Conservation (phyloP, 805 yeast species). For the Maudiozyma serrabonitensis region DNA sequence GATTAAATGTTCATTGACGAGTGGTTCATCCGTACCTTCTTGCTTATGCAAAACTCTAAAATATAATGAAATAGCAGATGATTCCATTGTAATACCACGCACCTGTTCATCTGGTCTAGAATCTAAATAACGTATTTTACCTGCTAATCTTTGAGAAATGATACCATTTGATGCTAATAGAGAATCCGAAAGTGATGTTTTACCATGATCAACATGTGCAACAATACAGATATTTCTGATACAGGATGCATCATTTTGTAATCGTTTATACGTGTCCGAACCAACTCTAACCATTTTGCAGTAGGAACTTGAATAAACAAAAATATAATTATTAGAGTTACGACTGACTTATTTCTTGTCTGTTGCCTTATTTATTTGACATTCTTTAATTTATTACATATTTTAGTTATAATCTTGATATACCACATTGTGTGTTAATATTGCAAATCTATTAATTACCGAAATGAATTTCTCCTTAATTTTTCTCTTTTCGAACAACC, state of each 20-base stretch:
- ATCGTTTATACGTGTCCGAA: slow-evolving; percentile 49
- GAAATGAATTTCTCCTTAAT: too few relatives aligned
- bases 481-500: background rate
- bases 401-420: too few relatives aligned
- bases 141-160: slow-evolving; percentile 90
- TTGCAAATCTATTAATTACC: too few relatives aligned
- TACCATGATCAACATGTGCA: slow-evolving; percentile 98
- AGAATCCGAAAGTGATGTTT: slow-evolving; percentile 89
- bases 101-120: slow-evolving; percentile 92
- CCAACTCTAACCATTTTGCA: slow-evolving; percentile 42
- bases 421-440: too few relatives aligned
- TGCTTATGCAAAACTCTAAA: slow-evolving; percentile 55
- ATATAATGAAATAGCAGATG: slow-evolving; percentile 89
- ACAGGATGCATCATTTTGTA: slow-evolving; percentile 60
- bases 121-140: slow-evolving; percentile 85
- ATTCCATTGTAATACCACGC: slow-evolving; percentile 96
- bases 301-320: too few relatives aligned
- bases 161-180: slow-evolving; percentile 91
- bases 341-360: too few relatives aligned
- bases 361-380: too few relatives aligned
- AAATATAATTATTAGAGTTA: too few relatives aligned
- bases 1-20: slow-evolving; percentile 70
- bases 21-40: slow-evolving; percentile 34
- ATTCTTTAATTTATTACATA: too few relatives aligned
- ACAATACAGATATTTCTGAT: slow-evolving; percentile 88